A percentile compares a stretch with the other conserved stretches of the same genome.
These are phyloP conservation scores for Diplotaxis tenuifolia DNA, from an alignment of 345 rosid species.

Conservation along the genomic window DNA sequence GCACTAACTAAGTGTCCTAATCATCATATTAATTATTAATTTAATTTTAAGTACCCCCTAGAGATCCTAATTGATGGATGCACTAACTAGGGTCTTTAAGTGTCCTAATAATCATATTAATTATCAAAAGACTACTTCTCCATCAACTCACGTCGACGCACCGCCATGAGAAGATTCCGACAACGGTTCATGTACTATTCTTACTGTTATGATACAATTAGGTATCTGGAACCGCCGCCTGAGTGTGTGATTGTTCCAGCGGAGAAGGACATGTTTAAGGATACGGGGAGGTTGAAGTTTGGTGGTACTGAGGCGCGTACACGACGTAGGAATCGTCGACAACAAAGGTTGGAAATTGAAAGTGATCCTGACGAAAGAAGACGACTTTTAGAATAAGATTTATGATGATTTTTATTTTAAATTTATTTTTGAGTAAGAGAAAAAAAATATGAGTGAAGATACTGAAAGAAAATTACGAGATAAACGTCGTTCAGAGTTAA, in stretches of 20 bases:
- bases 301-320: slow-evolving; percentile 53
- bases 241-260: slow-evolving; percentile 60
- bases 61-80: too few species aligned
- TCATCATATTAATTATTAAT: too few species aligned
- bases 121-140: slow-evolving; percentile 42
- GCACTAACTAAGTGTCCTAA: too few species aligned
- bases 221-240: slow-evolving; percentile 57
- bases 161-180: slow-evolving; percentile 65
- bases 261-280: slow-evolving; percentile 56
- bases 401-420: neutral
- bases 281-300: slow-evolving; percentile 69
- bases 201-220: slow-evolving; percentile 61
- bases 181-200: slow-evolving; percentile 80
- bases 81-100: too few species aligned
- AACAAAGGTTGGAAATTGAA: slow-evolving; percentile 18
- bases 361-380: slow-evolving; percentile 40
- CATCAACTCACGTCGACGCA: slow-evolving; percentile 42
- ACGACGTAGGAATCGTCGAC: slow-evolving; percentile 37
- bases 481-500: too few species aligned
- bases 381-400: slow-evolving; percentile 17
- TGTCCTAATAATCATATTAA: too few species aligned
- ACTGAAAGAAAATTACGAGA: neutral
- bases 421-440: slow-evolving; percentile 22
- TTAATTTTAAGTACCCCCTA: too few species aligned
- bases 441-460: neutral